These are phyloP conservation scores for Russula olivacea DNA, from an alignment of 768 basidiomycete species.

Conservation along the genomic window DNA sequence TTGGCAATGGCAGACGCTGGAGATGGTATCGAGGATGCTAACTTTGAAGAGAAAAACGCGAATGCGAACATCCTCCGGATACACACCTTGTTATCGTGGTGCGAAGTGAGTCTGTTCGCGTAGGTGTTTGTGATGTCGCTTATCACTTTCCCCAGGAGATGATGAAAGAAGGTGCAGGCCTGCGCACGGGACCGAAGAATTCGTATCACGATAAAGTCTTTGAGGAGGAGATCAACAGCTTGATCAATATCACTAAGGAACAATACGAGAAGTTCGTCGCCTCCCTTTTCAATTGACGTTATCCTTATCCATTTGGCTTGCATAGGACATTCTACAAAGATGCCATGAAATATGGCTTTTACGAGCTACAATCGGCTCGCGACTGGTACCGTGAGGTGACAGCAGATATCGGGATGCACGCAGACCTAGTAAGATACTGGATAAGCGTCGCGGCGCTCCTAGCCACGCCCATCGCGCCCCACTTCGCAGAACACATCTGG, in stretches of 20 bases:
- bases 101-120: conserved; percentile 52
- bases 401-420: conserved; percentile 85
- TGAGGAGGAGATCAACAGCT: conserved; percentile 82
- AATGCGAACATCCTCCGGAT: conserved; percentile 94
- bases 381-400: conserved; percentile 98
- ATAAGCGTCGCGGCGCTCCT: conserved; percentile 76
- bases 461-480: conserved; percentile 83
- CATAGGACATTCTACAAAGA: conserved; percentile 90
- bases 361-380: conserved; percentile 85
- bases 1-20: conserved; percentile 93
- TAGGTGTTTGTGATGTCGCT: background rate
- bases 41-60: conserved; percentile 97
- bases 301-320: background rate
- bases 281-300: background rate
- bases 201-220: conserved; percentile 83
- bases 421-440: conserved; percentile 80
- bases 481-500: conserved; percentile 93
- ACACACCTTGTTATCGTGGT: conserved; percentile 88
- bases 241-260: conserved; percentile 74
- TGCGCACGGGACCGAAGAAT: conserved; percentile 68
- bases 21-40: conserved; percentile 96
- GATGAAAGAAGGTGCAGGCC: conserved; percentile 57
- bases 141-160: conserved; percentile 57
- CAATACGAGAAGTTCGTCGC: conserved; percentile 73
- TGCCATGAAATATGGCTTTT: conserved; percentile 91